Evolutionary conservation across 805 yeast species (phyloP), one percentile per base, ranked within the genome.

Genomic region (Candida ipomoeae): DNA sequence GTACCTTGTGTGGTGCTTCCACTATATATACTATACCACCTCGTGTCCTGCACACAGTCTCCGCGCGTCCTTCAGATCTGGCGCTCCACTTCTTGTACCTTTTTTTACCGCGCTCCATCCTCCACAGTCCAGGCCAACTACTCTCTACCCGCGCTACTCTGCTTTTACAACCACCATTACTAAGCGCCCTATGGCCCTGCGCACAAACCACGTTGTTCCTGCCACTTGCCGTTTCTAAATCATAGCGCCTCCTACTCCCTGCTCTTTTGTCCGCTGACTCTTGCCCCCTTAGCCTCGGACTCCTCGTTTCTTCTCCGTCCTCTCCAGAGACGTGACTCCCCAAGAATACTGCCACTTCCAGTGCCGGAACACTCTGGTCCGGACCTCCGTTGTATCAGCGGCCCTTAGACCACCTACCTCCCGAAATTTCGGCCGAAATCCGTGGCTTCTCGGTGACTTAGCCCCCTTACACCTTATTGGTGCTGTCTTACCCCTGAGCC

Each of bases 31-130:
- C 29, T 20, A 20, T 26, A 1, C 29, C 13, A 26, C 11, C 7
- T 4, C 0, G 5, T 6, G 20, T 18, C 18, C 45, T 33, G 45
- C 38, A 42, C 14, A 4, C 15, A 42, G 5, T 10, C 8, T n/a
- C 38, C 45, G 18, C 45, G 45, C 36, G 32, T 38, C 5, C n/a
- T 31, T 31, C 42, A 18, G 37, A 37, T 36, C 48, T 29, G 31
- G 37, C 47, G 33, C 36, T 8, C 48, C 41, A 14, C 31, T 23
- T 37, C 49, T 26, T 39, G 42, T 46, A 46, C 52, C 41, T 43
- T 39, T 37, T 29, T 40, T 38, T 39, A 45, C 39, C 52, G 42
- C 49, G 44, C 31, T 8, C 32, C 44, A 13, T 44, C 26, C 42
- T 32, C 21, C 37, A 18, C 40, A 44, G 18, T 35, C 40, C 37